phyloP scores from a whole-genome alignment of 164 flowering plant species.

The Protea cynaroides region DNA sequence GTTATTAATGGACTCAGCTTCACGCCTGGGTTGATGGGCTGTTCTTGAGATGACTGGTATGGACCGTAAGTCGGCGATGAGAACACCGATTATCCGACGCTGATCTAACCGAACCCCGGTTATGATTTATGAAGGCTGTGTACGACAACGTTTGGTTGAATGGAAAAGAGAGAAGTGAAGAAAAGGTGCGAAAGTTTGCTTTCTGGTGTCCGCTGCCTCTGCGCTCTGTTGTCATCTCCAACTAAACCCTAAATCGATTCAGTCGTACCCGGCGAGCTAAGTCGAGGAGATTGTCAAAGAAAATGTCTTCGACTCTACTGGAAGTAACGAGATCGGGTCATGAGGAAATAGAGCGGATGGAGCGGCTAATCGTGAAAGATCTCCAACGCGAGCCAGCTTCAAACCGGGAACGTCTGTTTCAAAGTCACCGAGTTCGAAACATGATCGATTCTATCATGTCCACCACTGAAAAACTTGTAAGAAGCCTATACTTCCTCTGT shows the following conservation, averaged over 20 bases:
- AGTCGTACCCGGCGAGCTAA: neutral
- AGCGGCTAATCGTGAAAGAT: slow-evolving; percentile 84
- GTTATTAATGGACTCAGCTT: too few relatives aligned
- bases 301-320: slow-evolving; percentile 93
- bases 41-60: too few relatives aligned
- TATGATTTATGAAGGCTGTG: too few relatives aligned
- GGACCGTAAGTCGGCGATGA: too few relatives aligned
- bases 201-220: too few relatives aligned
- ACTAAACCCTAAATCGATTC: neutral
- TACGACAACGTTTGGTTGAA: too few relatives aligned
- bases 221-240: too few relatives aligned
- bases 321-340: slow-evolving; percentile 84
- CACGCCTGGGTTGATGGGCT: too few relatives aligned
- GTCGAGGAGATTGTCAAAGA: neutral
- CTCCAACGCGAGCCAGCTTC: slow-evolving; percentile 73
- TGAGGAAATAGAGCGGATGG: slow-evolving; percentile 93
- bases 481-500: neutral
- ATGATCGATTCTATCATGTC: slow-evolving; percentile 66
- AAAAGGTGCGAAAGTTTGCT: too few relatives aligned
- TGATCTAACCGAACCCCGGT: too few relatives aligned
- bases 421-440: slow-evolving; percentile 82
- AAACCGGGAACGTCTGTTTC: slow-evolving; percentile 63
- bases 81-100: too few relatives aligned
- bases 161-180: too few relatives aligned
- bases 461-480: slow-evolving; percentile 73